Evolutionary conservation across 1,139 yeast species (phyloP).

Genomic region (Hansenula lynferdii): DNA sequence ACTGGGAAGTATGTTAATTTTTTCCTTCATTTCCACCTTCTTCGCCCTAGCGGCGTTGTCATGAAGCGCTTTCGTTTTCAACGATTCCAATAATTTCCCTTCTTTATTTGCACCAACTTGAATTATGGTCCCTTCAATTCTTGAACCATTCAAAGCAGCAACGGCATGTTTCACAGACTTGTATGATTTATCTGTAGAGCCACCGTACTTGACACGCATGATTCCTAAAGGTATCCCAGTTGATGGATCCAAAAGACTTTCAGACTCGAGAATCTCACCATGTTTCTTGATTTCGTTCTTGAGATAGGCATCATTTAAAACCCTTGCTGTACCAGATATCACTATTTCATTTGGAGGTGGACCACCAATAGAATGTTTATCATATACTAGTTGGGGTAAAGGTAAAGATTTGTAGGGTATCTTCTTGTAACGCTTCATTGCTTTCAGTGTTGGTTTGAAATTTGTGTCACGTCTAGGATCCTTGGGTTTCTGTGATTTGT

Average conservation of each 20-base stretch:
- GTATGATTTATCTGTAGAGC: slow-evolving; percentile 51
- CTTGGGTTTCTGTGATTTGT: slow-evolving; percentile 25
- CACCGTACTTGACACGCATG: slow-evolving; percentile 60
- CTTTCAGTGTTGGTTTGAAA: slow-evolving; percentile 9
- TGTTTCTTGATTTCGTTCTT: slow-evolving; percentile 51
- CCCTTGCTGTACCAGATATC: slow-evolving; percentile 55
- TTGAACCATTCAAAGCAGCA: slow-evolving; percentile 27
- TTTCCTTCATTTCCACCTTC: slow-evolving; percentile 11
- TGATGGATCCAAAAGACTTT: slow-evolving; percentile 62
- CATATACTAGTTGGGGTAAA: slow-evolving; percentile 52
- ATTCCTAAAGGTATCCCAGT: slow-evolving; percentile 82
- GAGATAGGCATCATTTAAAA: slow-evolving; percentile 42
- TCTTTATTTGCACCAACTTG: slow-evolving; percentile 28
- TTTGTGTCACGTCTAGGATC: slow-evolving; percentile 36
- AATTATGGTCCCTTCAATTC: slow-evolving; percentile 29
- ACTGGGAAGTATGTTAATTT: slow-evolving; percentile 12
- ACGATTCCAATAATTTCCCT: slow-evolving; percentile 19
- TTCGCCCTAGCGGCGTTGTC: slow-evolving; percentile 13
- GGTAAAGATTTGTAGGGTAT: slow-evolving; percentile 35
- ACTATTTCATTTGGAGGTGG: slow-evolving; percentile 70
- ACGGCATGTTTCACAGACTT: slow-evolving; percentile 39
- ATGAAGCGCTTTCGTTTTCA: slow-evolving; percentile 21
- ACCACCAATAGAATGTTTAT: slow-evolving; percentile 70
- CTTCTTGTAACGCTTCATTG: slow-evolving; percentile 25
- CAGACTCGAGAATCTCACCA: slow-evolving; percentile 57